A percentile compares a stretch with the other conserved stretches of the same genome.
Evolutionary conservation across 108 stramenopile species (phyloP).

Genomic region (Cyclotella choctawhatcheeana): DNA sequence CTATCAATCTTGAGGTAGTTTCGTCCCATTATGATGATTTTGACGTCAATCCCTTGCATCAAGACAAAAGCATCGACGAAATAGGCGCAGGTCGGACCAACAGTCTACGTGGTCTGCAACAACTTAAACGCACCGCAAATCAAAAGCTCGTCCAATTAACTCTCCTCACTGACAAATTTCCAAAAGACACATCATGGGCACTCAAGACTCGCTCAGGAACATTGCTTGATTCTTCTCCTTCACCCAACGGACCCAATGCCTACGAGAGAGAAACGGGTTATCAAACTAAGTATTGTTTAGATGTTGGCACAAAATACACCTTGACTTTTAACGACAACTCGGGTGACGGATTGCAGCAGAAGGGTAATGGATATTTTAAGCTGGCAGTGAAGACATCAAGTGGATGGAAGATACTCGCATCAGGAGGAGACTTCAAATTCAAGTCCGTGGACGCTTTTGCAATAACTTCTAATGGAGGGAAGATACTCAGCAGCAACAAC

Average conservation of each 20-base stretch:
- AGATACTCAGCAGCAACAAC: background rate
- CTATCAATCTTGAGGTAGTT: too few relatives aligned
- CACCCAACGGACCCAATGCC: too few relatives aligned
- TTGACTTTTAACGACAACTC: constrained; percentile 23
- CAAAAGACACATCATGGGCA: constrained; percentile 12
- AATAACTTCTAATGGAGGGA: background rate
- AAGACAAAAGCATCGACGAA: too few relatives aligned
- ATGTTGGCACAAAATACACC: constrained; percentile 22
- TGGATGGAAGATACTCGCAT: constrained; percentile 21
- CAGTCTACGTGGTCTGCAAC: background rate
- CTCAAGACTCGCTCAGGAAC: background rate
- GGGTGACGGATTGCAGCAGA: constrained; percentile 29
- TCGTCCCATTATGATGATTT: too few relatives aligned
- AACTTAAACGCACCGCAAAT: too few relatives aligned
- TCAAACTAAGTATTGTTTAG: constrained; percentile 19
- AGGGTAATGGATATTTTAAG: constrained; percentile 41
- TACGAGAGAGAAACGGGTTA: background rate
- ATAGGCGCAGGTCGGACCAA: too few relatives aligned
- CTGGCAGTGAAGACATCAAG: constrained; percentile 10
- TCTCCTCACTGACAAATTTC: constrained; percentile 8
- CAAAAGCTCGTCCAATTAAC: too few relatives aligned
- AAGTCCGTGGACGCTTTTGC: constrained; percentile 24
- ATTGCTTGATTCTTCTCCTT: background rate
- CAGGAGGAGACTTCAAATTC: constrained; percentile 23
- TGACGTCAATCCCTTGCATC: too few relatives aligned